A percentile compares a stretch with the other conserved stretches of the same genome.
Evolutionary conservation across 164 flowering plant genomes (phyloP).

Genomic region (Sedum album): DNA sequence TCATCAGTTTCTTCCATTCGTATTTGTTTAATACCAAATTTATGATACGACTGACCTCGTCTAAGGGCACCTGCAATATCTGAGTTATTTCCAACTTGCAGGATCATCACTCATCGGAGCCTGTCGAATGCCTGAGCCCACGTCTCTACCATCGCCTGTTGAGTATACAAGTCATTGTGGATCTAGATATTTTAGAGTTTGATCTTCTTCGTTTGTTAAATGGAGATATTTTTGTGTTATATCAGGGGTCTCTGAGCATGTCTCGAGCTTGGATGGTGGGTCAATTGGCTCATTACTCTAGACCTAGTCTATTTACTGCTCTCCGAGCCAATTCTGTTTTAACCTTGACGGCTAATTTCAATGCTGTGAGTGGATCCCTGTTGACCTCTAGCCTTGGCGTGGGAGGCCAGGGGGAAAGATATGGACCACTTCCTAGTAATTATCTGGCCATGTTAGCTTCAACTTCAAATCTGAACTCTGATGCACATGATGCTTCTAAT

Average conservation of each 20-base stretch:
- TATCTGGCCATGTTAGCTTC: neutral
- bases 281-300: neutral
- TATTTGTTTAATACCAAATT: neutral
- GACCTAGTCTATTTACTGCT: neutral
- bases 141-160: neutral
- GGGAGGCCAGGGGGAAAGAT: neutral
- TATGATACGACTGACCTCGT: neutral
- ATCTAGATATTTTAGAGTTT: neutral
- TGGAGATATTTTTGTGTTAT: neutral
- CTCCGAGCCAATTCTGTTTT: neutral
- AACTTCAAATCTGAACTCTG: neutral
- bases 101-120: neutral
- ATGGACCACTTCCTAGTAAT: neutral
- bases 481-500: neutral
- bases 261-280: neutral
- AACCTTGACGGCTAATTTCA: neutral
- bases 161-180: neutral
- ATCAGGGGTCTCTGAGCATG: neutral
- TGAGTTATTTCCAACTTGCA: neutral
- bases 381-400: neutral
- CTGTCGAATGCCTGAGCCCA: neutral
- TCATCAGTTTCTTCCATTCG: neutral
- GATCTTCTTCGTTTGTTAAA: neutral
- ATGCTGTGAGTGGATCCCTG: neutral
- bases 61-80: neutral